Percentiles rank a stretch among this genome's conserved stretches.
These are phyloP conservation scores for Ceratobasidium sp. DNA, from an alignment of 1,284 basidiomycete species.

Conservation along the genomic window DNA sequence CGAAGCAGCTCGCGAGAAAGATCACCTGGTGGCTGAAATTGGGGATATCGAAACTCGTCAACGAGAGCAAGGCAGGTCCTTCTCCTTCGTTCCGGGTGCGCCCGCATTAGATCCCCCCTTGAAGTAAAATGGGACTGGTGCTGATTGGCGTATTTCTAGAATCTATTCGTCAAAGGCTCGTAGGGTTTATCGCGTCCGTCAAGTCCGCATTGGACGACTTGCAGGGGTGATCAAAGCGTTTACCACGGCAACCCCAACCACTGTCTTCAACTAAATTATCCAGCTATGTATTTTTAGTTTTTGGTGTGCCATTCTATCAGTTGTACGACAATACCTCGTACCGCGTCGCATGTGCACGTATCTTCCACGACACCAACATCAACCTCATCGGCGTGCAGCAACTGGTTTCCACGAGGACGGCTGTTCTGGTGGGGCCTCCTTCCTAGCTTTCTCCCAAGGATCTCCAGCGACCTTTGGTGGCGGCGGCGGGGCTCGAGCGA, in stretches of 20 bases:
- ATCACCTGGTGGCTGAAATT: constrained; percentile 37
- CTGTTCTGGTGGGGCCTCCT: constrained; percentile 22
- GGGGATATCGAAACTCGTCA: constrained; percentile 41
- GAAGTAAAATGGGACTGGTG: background rate
- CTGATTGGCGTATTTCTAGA: constrained; percentile 35
- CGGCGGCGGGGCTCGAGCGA: background rate
- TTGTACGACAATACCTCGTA: background rate
- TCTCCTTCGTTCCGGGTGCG: constrained; percentile 37
- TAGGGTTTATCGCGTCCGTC: constrained; percentile 47
- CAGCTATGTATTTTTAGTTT: constrained; percentile 14
- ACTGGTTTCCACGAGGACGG: constrained; percentile 27
- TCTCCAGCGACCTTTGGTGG: constrained; percentile 22
- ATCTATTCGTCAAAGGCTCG: constrained; percentile 44
- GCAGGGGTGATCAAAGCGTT: constrained; percentile 1
- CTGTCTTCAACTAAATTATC: background rate
- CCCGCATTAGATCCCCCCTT: background rate
- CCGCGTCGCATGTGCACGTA: background rate
- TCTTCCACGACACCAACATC: background rate
- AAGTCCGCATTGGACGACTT: constrained; percentile 46
- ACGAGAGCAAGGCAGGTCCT: constrained; percentile 48
- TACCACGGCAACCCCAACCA: background rate
- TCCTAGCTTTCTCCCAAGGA: constrained; percentile 39
- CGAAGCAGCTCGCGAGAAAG: constrained; percentile 45
- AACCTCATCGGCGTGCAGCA: background rate
- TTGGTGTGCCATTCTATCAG: background rate